Percentiles rank a stretch among this genome's conserved stretches.
phyloP scores from a whole-genome alignment of 768 basidiomycete genomes.

The Amyloporia xantha region DNA sequence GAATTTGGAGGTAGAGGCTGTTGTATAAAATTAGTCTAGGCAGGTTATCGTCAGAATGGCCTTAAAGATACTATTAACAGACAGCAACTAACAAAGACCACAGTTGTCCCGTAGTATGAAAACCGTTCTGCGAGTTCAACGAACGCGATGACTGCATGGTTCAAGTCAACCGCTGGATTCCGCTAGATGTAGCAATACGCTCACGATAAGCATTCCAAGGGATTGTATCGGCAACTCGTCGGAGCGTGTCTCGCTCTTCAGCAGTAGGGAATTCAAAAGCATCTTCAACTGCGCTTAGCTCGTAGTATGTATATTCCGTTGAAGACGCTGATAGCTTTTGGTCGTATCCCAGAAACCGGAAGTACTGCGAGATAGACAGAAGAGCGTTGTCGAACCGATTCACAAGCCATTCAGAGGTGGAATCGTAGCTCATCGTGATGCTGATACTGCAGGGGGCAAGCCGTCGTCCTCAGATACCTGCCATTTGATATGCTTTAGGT shows the following conservation, averaged over 20 bases:
- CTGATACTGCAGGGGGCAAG: too few species aligned
- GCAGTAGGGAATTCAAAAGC: slow-evolving; percentile 59
- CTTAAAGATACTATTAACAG: neutral
- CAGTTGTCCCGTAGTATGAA: slow-evolving; percentile 43
- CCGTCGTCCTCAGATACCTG: too few species aligned
- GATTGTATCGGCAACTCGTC: slow-evolving; percentile 49
- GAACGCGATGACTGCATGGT: slow-evolving; percentile 48
- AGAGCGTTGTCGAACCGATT: too few species aligned
- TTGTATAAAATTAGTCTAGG: slow-evolving; percentile 70
- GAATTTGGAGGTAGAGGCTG: slow-evolving; percentile 60
- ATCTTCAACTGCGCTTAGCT: slow-evolving; percentile 20
- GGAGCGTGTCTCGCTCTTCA: slow-evolving; percentile 50
- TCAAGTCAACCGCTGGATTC: neutral
- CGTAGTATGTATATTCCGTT: neutral
- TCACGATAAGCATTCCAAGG: slow-evolving; percentile 27
- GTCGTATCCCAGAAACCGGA: neutral
- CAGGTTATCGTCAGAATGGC: neutral
- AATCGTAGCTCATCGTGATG: too few species aligned
- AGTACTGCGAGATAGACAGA: too few species aligned
- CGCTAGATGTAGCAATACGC: neutral
- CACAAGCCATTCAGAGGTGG: too few species aligned
- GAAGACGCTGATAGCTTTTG: neutral
- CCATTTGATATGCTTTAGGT: too few species aligned
- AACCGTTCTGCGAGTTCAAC: slow-evolving; percentile 72
- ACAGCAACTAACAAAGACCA: slow-evolving; percentile 31